Evolutionary conservation across 768 basidiomycete species (phyloP).

Genomic region (Russula dissimulans): DNA sequence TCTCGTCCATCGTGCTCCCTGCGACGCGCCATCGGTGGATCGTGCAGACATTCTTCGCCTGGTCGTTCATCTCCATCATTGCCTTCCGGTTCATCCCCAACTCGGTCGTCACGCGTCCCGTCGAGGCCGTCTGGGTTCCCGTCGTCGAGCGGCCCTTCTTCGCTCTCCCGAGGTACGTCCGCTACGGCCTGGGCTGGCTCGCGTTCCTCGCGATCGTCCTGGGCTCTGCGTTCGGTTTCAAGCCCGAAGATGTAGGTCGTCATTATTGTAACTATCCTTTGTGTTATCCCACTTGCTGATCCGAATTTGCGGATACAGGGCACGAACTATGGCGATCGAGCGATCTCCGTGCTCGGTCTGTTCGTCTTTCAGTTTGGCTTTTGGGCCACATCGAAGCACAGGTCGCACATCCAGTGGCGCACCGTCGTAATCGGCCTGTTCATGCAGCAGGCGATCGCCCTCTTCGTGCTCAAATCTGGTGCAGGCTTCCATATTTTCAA

Average conservation of each 20-base stretch:
- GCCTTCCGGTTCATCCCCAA: constrained; percentile 81
- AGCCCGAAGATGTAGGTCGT: constrained; percentile 38
- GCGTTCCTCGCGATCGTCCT: constrained; percentile 69
- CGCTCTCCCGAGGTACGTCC: constrained; percentile 38
- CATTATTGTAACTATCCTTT: background rate
- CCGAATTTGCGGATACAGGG: constrained; percentile 27
- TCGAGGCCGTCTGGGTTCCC: constrained; percentile 62
- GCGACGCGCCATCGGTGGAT: constrained; percentile 77
- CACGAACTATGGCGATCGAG: constrained; percentile 67
- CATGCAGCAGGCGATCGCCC: constrained; percentile 74
- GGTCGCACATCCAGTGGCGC: constrained; percentile 65
- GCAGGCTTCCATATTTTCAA: constrained; percentile 80
- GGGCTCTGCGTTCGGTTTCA: constrained; percentile 82
- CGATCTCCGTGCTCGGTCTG: constrained; percentile 74
- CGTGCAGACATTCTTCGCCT: constrained; percentile 72
- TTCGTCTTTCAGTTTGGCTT: constrained; percentile 72
- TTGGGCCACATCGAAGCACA: constrained; percentile 55
- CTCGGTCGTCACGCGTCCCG: constrained; percentile 58
- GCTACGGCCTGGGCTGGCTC: constrained; percentile 66
- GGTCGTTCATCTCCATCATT: constrained; percentile 72
- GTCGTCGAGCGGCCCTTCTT: constrained; percentile 61
- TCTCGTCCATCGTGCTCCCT: constrained; percentile 57
- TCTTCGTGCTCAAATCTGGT: constrained; percentile 79
- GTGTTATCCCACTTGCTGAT: background rate
- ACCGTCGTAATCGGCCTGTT: constrained; percentile 85